A percentile compares a stretch with the other conserved stretches of the same genome.
phyloP scores from a whole-genome alignment of 1,284 basidiomycete species.

The Leccinum pallidistipes region DNA sequence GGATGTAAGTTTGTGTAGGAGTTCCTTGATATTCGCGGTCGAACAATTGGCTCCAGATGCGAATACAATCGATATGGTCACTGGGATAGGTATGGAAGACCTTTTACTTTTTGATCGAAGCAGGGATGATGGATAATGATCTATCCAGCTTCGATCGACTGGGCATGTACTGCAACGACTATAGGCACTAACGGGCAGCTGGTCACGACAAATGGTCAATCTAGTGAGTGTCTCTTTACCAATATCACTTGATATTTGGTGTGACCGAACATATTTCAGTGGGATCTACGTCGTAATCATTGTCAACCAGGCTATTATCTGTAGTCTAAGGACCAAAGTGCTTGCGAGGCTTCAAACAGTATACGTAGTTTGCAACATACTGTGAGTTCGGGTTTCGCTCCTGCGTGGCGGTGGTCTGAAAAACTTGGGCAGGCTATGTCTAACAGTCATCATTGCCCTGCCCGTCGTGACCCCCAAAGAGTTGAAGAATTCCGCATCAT shows the following conservation, averaged over 20 bases:
- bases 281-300: slow-evolving; percentile 35
- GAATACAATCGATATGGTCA: slow-evolving; percentile 40
- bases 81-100: slow-evolving; percentile 25
- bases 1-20: slow-evolving; percentile 33
- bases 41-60: slow-evolving; percentile 29
- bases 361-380: slow-evolving; percentile 32
- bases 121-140: background rate
- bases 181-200: slow-evolving; percentile 37
- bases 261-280: slow-evolving; percentile 20
- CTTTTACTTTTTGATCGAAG: background rate
- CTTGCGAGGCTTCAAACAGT: slow-evolving; percentile 36
- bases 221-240: slow-evolving; percentile 27
- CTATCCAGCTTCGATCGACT: slow-evolving; percentile 41
- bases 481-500: slow-evolving; percentile 44
- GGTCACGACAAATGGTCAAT: slow-evolving; percentile 29
- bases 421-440: slow-evolving; percentile 32
- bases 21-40: background rate
- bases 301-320: slow-evolving; percentile 37
- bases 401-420: background rate
- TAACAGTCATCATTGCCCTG: slow-evolving; percentile 47
- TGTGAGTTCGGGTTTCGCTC: slow-evolving; percentile 25
- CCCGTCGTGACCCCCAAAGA: slow-evolving; percentile 46
- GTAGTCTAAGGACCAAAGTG: slow-evolving; percentile 42
- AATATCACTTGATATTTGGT: background rate
- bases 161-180: slow-evolving; percentile 39